Evolutionary conservation across 2,329 filamentous ascomycete species (phyloP).

Genomic region (Cladosporium austrohemisphaericum): DNA sequence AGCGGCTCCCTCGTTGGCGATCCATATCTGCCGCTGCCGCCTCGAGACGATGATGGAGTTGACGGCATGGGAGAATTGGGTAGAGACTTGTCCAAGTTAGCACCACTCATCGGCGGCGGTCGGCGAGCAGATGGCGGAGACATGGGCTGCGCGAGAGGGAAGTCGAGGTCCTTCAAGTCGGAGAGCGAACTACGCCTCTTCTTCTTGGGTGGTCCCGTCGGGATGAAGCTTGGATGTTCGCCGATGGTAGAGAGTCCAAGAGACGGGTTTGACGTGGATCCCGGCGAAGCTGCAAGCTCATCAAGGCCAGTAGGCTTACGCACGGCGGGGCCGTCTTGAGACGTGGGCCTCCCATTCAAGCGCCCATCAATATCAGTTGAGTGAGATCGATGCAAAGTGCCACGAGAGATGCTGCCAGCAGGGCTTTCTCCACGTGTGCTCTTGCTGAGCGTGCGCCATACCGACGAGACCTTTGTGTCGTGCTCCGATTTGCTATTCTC

Average conservation of each 20-base stretch:
- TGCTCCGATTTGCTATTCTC: slow-evolving; percentile 73
- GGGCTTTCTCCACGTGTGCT: slow-evolving; percentile 61
- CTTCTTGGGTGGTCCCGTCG: slow-evolving; percentile 54
- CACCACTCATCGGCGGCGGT: slow-evolving; percentile 16
- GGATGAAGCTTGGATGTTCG: slow-evolving; percentile 43
- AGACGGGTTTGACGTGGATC: slow-evolving; percentile 23
- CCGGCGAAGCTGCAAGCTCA: slow-evolving; percentile 25
- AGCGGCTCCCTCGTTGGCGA: slow-evolving; percentile 36
- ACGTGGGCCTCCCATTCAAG: slow-evolving; percentile 49
- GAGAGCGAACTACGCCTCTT: slow-evolving; percentile 90
- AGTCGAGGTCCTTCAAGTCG: slow-evolving; percentile 71
- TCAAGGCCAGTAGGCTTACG: slow-evolving; percentile 38
- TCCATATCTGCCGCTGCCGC: slow-evolving; percentile 36
- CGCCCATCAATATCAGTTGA: slow-evolving; percentile 68
- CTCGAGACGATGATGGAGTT: slow-evolving; percentile 35
- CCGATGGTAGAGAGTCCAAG: slow-evolving; percentile 49
- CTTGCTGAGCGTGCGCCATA: slow-evolving; percentile 88
- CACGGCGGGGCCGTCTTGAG: slow-evolving; percentile 49
- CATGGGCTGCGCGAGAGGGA: slow-evolving; percentile 21
- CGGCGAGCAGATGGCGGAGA: slow-evolving; percentile 24
- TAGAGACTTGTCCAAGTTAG: slow-evolving; percentile 25
- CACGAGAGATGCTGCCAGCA: slow-evolving; percentile 62
- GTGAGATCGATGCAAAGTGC: slow-evolving; percentile 64
- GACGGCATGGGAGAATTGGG: slow-evolving; percentile 36
- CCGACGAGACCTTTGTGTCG: slow-evolving; percentile 66